Evolutionary conservation across 768 basidiomycete species (phyloP).

Genomic region (Serendipita sp.): DNA sequence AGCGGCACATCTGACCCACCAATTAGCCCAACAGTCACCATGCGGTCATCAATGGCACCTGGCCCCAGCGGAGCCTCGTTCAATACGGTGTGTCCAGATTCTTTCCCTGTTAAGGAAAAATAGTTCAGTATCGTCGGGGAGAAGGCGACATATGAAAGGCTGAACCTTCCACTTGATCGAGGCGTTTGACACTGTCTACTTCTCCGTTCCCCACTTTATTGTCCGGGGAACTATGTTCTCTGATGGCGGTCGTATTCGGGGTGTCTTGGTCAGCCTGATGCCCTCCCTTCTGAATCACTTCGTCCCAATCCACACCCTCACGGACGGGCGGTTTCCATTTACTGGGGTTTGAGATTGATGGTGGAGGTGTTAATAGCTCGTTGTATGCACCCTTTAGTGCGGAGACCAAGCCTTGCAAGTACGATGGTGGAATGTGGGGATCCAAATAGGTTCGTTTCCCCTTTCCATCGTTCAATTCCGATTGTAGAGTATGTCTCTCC

Average conservation of each 20-base stretch:
- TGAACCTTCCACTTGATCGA: background rate
- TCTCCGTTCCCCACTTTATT: background rate
- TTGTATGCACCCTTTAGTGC: slow-evolving; percentile 50
- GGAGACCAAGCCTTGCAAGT: slow-evolving; percentile 45
- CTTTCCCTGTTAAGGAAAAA: too few species aligned
- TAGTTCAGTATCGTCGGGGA: background rate
- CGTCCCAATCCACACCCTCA: slow-evolving; percentile 56
- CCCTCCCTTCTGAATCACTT: slow-evolving; percentile 22
- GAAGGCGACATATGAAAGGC: background rate
- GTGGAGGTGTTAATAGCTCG: slow-evolving; percentile 52
- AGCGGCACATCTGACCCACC: slow-evolving; percentile 24
- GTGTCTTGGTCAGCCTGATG: too few species aligned
- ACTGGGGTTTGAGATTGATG: slow-evolving; percentile 30
- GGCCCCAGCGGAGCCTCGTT: background rate
- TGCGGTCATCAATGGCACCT: slow-evolving; percentile 11
- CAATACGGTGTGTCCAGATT: too few species aligned
- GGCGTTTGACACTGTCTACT: background rate
- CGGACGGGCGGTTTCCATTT: slow-evolving; percentile 55
- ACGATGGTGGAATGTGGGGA: slow-evolving; percentile 51
- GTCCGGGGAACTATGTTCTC: background rate
- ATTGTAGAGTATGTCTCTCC: slow-evolving; percentile 20
- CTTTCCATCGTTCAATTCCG: slow-evolving; percentile 18
- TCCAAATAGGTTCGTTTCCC: slow-evolving; percentile 34
- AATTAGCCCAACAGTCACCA: slow-evolving; percentile 67
- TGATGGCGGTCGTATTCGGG: too few species aligned